Evolutionary conservation across 108 stramenopile genomes (phyloP).

Genomic region (Nitzschia sp.): DNA sequence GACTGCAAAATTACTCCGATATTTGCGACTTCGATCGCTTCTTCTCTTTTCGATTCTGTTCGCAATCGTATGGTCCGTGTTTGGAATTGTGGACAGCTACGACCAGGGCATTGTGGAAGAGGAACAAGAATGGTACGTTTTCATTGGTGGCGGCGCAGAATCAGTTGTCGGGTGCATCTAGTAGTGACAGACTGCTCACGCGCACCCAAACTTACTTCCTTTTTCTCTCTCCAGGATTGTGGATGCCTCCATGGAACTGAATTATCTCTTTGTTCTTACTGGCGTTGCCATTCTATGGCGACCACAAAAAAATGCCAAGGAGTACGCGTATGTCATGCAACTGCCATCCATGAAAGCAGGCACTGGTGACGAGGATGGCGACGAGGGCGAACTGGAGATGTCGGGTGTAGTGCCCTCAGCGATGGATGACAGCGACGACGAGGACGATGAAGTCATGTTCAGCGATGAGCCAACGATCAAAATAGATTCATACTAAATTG

Average conservation of each 20-base stretch:
- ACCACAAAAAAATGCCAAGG: conserved; percentile 79
- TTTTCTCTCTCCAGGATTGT: conserved; percentile 45
- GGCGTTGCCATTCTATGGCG: conserved; percentile 77
- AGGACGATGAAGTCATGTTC: conserved; percentile 9
- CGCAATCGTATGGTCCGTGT: conserved; percentile 78
- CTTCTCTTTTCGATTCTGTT: conserved; percentile 81
- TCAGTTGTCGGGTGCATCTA: not conserved
- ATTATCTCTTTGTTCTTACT: conserved; percentile 76
- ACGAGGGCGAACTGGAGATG: conserved; percentile 38
- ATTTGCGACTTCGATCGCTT: conserved; percentile 74
- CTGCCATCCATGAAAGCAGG: conserved; percentile 51
- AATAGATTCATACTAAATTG: conserved; percentile 1
- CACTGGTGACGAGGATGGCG: conserved; percentile 54
- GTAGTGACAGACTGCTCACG: not conserved
- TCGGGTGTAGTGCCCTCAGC: conserved; percentile 40
- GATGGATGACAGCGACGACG: conserved; percentile 38
- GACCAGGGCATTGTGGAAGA: conserved; percentile 64
- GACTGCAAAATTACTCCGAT: conserved; percentile 68
- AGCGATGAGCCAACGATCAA: conserved; percentile 22
- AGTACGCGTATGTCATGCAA: conserved; percentile 90
- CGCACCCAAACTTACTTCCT: too few relatives aligned
- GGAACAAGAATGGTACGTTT: conserved; percentile 40
- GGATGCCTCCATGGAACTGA: conserved; percentile 75
- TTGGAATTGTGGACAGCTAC: conserved; percentile 75
- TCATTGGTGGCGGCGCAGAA: too few relatives aligned